Percentiles rank a stretch among this genome's conserved stretches.
phyloP scores from a whole-genome alignment of 768 basidiomycete species.

The Brasilioporus rufonigricans region DNA sequence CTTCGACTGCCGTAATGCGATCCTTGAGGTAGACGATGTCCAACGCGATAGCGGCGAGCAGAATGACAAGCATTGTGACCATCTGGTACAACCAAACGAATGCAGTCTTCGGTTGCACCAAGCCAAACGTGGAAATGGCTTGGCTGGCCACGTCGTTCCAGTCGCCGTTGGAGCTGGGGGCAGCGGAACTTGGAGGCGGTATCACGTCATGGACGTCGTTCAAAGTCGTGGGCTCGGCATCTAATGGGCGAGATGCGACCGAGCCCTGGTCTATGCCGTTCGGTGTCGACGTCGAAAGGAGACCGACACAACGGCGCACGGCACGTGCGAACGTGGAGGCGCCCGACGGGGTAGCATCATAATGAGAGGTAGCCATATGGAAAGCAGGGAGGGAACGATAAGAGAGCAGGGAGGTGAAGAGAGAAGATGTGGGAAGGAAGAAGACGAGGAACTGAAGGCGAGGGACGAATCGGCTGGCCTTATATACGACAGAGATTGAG shows the following conservation, averaged over 20 bases:
- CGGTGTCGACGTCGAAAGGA: background rate
- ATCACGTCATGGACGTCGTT: background rate
- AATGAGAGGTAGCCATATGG: conserved; percentile 2
- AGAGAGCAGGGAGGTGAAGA: background rate
- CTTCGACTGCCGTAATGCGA: conserved; percentile 17
- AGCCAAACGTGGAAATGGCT: background rate
- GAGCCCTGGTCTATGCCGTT: background rate
- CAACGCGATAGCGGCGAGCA: conserved; percentile 4
- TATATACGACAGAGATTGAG: conserved; percentile 3
- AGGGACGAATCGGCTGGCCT: background rate
- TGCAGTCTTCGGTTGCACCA: background rate
- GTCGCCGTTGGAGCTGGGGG: background rate
- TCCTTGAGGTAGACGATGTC: conserved; percentile 17
- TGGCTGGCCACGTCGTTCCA: background rate
- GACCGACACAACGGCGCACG: background rate
- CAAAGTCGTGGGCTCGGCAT: background rate
- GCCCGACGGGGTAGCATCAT: background rate
- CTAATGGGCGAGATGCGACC: background rate
- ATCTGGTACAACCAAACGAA: conserved; percentile 10
- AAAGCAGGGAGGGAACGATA: background rate
- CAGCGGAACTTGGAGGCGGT: background rate
- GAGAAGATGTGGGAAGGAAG: background rate
- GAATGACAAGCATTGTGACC: conserved; percentile 1
- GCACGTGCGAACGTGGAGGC: background rate
- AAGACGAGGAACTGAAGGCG: conserved; percentile 1